Evolutionary conservation across 257 asterid species (phyloP).

Genomic region (Solanum appendiculatum): DNA sequence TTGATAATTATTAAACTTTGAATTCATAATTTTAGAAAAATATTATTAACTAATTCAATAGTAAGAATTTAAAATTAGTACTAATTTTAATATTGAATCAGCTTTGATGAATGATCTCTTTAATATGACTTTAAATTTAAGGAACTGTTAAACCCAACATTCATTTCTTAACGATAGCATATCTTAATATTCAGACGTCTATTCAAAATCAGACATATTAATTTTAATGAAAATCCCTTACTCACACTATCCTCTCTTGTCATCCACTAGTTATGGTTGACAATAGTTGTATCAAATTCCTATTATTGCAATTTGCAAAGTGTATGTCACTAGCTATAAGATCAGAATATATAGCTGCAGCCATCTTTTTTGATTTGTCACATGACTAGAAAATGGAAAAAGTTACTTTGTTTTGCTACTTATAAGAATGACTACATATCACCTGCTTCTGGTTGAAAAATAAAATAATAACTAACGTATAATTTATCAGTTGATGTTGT

Average conservation of each 20-base stretch:
- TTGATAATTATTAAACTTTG: too few species aligned
- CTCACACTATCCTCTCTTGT: background rate
- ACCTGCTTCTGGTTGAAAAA: background rate
- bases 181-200: too few species aligned
- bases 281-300: background rate
- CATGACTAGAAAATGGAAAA: background rate
- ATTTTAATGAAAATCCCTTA: too few species aligned
- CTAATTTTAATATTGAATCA: background rate
- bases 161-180: too few species aligned
- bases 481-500: background rate
- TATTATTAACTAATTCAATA: too few species aligned
- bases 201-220: too few species aligned
- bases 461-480: background rate
- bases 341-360: background rate
- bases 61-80: too few species aligned
- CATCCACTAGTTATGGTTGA: constrained; percentile 26
- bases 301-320: background rate
- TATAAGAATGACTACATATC: background rate
- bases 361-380: background rate
- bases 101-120: background rate
- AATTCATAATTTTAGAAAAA: too few species aligned
- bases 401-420: background rate
- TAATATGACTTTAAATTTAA: too few species aligned
- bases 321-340: background rate
- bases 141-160: rapidly evolving